Evolutionary conservation across 768 basidiomycete genomes (phyloP).

Genomic region (Tylopilus balloui): DNA sequence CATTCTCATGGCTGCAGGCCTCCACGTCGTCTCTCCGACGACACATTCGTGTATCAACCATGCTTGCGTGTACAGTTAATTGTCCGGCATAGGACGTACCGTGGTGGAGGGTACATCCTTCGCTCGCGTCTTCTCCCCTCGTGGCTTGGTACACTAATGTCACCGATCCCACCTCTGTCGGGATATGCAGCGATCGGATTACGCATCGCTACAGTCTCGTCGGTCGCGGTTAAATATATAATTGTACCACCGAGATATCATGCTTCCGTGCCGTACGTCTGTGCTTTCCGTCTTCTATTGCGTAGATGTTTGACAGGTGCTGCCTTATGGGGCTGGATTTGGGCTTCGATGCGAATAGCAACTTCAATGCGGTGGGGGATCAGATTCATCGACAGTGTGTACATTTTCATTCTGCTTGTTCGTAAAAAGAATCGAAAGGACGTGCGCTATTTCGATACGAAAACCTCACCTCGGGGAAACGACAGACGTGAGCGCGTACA

Average conservation of each 20-base stretch:
- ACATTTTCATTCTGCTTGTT: background rate
- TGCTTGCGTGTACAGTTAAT: conserved; percentile 5
- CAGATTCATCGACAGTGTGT: background rate
- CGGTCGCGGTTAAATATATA: conserved; percentile 39
- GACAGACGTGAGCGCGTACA: conserved; percentile 13
- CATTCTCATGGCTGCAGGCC: conserved; percentile 53
- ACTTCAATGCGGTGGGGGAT: conserved; percentile 29
- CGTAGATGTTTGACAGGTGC: background rate
- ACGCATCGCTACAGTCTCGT: conserved; percentile 40
- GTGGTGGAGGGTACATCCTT: conserved; percentile 18
- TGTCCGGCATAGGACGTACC: conserved; percentile 26
- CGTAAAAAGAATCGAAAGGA: background rate
- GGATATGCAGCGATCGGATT: conserved; percentile 51
- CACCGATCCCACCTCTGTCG: conserved; percentile 44
- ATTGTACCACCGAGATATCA: conserved; percentile 25
- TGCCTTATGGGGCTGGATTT: background rate
- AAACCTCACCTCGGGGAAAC: background rate
- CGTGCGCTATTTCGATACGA: background rate
- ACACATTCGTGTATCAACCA: conserved; percentile 54
- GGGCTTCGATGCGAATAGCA: conserved; percentile 2
- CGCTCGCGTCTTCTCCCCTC: background rate
- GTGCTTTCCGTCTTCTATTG: background rate
- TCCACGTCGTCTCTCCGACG: conserved; percentile 60
- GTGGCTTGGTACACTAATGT: too few relatives aligned
- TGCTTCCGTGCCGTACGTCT: conserved; percentile 18